phyloP scores from a whole-genome alignment of 805 yeast species.

The Lachancea mirantina region DNA sequence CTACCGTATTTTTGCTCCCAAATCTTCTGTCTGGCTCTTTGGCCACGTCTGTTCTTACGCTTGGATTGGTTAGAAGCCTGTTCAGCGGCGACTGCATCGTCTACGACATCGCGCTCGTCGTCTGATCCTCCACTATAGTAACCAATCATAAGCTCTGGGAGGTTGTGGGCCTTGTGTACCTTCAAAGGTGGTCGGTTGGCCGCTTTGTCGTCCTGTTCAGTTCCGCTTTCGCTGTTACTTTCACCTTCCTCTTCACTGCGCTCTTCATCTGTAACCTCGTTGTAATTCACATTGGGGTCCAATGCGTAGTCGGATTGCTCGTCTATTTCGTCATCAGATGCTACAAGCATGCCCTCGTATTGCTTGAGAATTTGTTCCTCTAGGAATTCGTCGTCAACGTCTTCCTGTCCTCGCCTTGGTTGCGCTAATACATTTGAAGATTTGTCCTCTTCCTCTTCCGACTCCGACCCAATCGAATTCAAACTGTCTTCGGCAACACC shows the following conservation, averaged over 20 bases:
- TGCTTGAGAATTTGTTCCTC: constrained; percentile 26
- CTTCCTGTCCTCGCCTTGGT: constrained; percentile 10
- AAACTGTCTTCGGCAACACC: background rate
- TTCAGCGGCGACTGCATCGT: constrained; percentile 39
- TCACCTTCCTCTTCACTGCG: constrained; percentile 34
- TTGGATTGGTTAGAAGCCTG: constrained; percentile 32
- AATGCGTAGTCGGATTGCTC: constrained; percentile 25
- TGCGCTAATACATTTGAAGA: constrained; percentile 5
- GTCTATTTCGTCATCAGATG: constrained; percentile 35
- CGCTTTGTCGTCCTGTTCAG: constrained; percentile 29
- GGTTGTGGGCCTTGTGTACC: constrained; percentile 21
- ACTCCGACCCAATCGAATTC: constrained; percentile 13
- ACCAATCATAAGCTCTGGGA: constrained; percentile 74
- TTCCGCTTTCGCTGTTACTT: background rate
- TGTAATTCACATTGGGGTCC: constrained; percentile 33
- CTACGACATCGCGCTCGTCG: constrained; percentile 43
- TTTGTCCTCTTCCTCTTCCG: constrained; percentile 15
- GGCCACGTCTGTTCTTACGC: constrained; percentile 91
- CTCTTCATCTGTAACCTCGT: constrained; percentile 62
- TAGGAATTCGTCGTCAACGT: too few relatives aligned
- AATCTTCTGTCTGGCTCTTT: constrained; percentile 90
- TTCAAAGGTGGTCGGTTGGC: constrained; percentile 25
- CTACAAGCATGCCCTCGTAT: constrained; percentile 35
- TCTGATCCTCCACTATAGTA: constrained; percentile 83
- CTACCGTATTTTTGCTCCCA: constrained; percentile 90